A percentile compares a stretch with the other conserved stretches of the same genome.
These are phyloP conservation scores for Pseudonitzschia delicatissima DNA, from an alignment of 108 stramenopile genomes.

Conservation along the genomic window DNA sequence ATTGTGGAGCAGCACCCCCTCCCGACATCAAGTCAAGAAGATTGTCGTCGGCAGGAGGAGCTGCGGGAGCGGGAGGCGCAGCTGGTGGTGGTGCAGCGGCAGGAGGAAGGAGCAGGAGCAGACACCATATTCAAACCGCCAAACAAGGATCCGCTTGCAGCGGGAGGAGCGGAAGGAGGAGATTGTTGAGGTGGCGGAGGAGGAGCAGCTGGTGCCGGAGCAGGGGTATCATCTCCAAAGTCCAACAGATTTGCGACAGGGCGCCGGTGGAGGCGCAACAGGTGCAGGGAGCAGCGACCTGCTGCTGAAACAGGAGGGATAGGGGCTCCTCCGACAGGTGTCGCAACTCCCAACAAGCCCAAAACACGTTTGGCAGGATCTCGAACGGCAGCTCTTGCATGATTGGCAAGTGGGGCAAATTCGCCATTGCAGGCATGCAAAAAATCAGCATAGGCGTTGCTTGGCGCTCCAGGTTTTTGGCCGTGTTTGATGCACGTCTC, in stretches of 20 bases:
- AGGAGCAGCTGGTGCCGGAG: constrained; percentile 30
- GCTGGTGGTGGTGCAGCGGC: constrained; percentile 10
- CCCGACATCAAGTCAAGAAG: constrained; percentile 20
- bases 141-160: constrained; percentile 43
- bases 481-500: constrained; percentile 60
- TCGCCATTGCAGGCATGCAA: constrained; percentile 78
- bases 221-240: constrained; percentile 28
- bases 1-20: constrained; percentile 13
- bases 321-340: constrained; percentile 10
- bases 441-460: constrained; percentile 75
- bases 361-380: constrained; percentile 75
- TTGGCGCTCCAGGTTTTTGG: constrained; percentile 33
- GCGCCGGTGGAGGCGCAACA: constrained; percentile 39
- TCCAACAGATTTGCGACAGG: constrained; percentile 70
- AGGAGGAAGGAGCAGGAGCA: constrained; percentile 7
- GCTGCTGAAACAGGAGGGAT: constrained; percentile 16
- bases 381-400: constrained; percentile 57
- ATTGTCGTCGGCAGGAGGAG: constrained; percentile 5
- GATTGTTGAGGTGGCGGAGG: constrained; percentile 21
- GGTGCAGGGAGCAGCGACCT: constrained; percentile 27
- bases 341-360: constrained; percentile 54
- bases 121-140: constrained; percentile 57
- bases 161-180: constrained; percentile 3
- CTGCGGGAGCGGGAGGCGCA: constrained; percentile 19
- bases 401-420: constrained; percentile 67